Evolutionary conservation across 176 grass and related monocot genomes (phyloP).

Genomic region (Microstegium vimineum): DNA sequence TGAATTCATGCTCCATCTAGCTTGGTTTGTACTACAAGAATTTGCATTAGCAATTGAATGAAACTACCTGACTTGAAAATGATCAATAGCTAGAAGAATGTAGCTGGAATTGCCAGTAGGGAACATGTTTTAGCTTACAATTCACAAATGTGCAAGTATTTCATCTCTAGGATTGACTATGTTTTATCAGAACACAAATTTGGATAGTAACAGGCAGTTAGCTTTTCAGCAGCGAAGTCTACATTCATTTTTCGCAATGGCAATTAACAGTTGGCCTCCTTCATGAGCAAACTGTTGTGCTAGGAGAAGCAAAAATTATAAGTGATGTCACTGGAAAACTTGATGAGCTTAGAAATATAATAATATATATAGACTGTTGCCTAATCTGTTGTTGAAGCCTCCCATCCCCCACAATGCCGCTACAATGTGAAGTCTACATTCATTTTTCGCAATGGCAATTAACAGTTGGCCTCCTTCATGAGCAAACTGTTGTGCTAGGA

Average conservation of each 20-base stretch:
- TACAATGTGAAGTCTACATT: too few relatives aligned
- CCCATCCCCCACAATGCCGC: too few relatives aligned
- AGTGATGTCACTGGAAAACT: background rate
- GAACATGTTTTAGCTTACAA: background rate
- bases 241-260: background rate
- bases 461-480: background rate
- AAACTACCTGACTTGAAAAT: background rate
- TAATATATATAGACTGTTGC: background rate
- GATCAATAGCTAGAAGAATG: conserved; percentile 3
- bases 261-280: background rate
- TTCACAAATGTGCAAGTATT: background rate
- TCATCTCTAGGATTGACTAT: background rate
- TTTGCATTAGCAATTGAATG: background rate
- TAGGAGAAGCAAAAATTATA: background rate
- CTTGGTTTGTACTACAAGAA: background rate
- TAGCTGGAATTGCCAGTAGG: background rate
- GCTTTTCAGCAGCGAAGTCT: background rate
- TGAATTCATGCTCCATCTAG: background rate
- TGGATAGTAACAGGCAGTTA: background rate
- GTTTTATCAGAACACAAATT: background rate
- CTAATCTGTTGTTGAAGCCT: too few relatives aligned
- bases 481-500: background rate
- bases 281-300: background rate
- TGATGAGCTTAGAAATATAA: too few relatives aligned
- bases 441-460: background rate